phyloP scores from a whole-genome alignment of 768 basidiomycete species.

The Pulveroboletus sp. region DNA sequence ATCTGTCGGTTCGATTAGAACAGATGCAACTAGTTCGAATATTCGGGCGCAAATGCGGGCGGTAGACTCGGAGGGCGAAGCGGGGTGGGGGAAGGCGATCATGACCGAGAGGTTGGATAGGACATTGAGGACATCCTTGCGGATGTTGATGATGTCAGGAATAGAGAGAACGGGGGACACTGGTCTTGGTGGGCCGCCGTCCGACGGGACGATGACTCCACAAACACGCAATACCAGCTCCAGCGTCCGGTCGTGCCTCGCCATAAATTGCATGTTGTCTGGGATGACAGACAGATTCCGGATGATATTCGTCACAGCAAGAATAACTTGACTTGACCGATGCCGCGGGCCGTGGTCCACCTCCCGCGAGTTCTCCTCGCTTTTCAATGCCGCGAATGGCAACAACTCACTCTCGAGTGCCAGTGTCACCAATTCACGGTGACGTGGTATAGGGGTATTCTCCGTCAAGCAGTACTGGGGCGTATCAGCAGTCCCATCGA shows the following conservation, averaged over 20 bases:
- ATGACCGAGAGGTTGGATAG: slow-evolving; percentile 56
- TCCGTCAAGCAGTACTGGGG: slow-evolving; percentile 26
- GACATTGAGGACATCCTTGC: slow-evolving; percentile 73
- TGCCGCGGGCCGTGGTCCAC: slow-evolving; percentile 53
- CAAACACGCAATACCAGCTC: slow-evolving; percentile 70
- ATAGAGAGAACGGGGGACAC: slow-evolving; percentile 61
- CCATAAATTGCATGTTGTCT: slow-evolving; percentile 68
- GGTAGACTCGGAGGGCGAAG: slow-evolving; percentile 39
- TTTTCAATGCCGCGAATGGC: slow-evolving; percentile 55
- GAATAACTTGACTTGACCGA: slow-evolving; percentile 59
- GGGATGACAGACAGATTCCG: slow-evolving; percentile 77
- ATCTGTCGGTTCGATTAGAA: slow-evolving; percentile 67
- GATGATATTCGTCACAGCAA: slow-evolving; percentile 72
- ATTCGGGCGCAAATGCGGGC: slow-evolving; percentile 51
- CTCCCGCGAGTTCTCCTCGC: slow-evolving; percentile 47
- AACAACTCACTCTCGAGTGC: slow-evolving; percentile 55
- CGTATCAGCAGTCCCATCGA: slow-evolving; percentile 44
- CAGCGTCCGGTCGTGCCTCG: slow-evolving; percentile 59
- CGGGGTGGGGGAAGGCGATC: slow-evolving; percentile 44
- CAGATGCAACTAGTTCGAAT: slow-evolving; percentile 68
- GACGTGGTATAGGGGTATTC: slow-evolving; percentile 48
- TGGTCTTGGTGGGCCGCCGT: slow-evolving; percentile 37
- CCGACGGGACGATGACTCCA: slow-evolving; percentile 37
- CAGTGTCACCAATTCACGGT: slow-evolving; percentile 58
- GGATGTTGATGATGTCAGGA: slow-evolving; percentile 64